Base-by-base conservation (phyloP, 2,329 filamentous ascomycete genomes). In the Botryosphaeria agaves region DNA sequence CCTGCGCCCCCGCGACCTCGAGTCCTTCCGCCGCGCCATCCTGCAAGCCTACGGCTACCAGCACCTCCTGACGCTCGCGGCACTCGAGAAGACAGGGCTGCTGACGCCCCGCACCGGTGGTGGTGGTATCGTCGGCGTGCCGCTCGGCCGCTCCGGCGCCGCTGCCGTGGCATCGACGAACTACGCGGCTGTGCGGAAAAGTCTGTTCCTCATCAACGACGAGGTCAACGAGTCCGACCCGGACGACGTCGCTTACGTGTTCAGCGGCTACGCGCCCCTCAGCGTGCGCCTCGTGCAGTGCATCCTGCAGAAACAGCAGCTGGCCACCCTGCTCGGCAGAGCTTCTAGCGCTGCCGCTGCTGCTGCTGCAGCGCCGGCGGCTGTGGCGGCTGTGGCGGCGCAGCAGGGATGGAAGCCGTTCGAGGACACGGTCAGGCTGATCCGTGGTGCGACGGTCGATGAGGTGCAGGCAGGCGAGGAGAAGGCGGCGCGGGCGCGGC, bases 181-280 rank as follows among this genome's bases (percentile, higher is more conserved):
- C 50, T 98, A 94, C 56, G 76, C 73, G 4, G 80, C 82, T 41
- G 61, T 95, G 4, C 77, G 91, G 32, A 92, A 89, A 51, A 75
- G 76, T 36, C 69, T 98, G 9, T 73, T 78, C 18, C 68, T 98
- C 11, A 92, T 94, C 48, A 78, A 94, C 33, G 89, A 98, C 49
- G 89, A 95, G 49, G 87, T 98, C 23, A 85, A 92, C 47, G 89
- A 98, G 53, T 76, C 89, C 35, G 79, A 91, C 28, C 89, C 89
- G 3, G 81, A 89, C 44, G 89, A 98, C 44, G 76, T 95, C 36
- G 79, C 85, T n/a, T 98, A 98, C 46, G 85, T 94, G 7, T 98
- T 95, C 56, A 92, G 82, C 39, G 91, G 89, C 31, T 98, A 95
- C 48, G 89, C 91, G 4, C 91, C 89, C 0, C 66, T 98, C 8